These are phyloP conservation scores for Botrytis galanthina DNA, from an alignment of 2,329 filamentous ascomycete species.

Conservation along the genomic window DNA sequence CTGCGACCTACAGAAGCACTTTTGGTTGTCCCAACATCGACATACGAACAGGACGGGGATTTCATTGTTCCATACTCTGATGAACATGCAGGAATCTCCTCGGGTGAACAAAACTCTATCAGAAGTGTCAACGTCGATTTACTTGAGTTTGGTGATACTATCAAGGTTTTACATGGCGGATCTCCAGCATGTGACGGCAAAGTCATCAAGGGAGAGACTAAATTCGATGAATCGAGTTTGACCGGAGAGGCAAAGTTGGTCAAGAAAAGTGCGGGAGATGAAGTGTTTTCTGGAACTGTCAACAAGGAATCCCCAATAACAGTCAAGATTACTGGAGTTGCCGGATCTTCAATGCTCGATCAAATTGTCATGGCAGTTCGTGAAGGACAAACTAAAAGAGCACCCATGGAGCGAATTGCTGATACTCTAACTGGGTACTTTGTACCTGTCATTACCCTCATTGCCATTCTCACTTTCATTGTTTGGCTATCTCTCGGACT, in stretches of 20 bases:
- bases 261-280: conserved; percentile 60
- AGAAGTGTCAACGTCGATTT: conserved; percentile 49
- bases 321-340: conserved; percentile 61
- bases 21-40: conserved; percentile 53
- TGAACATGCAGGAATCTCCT: conserved; percentile 14
- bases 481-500: conserved; percentile 67
- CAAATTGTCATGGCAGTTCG: conserved; percentile 74
- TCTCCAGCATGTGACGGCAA: conserved; percentile 83
- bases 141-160: conserved; percentile 68
- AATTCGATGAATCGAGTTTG: conserved; percentile 86
- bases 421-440: conserved; percentile 74
- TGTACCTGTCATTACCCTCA: conserved; percentile 67
- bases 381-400: conserved; percentile 73
- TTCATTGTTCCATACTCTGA: conserved; percentile 53
- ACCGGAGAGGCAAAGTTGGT: conserved; percentile 74
- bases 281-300: conserved; percentile 70
- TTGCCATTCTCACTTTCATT: conserved; percentile 70
- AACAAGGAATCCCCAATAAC: conserved; percentile 66
- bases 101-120: conserved; percentile 20
- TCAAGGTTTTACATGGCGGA: conserved; percentile 73
- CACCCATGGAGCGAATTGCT: conserved; percentile 72
- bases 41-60: conserved; percentile 12
- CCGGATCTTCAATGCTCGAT: conserved; percentile 73
- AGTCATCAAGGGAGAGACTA: conserved; percentile 59
- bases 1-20: conserved; percentile 75